phyloP scores from a whole-genome alignment of 805 yeast species.

The Ogataea parapolymorpha region DNA sequence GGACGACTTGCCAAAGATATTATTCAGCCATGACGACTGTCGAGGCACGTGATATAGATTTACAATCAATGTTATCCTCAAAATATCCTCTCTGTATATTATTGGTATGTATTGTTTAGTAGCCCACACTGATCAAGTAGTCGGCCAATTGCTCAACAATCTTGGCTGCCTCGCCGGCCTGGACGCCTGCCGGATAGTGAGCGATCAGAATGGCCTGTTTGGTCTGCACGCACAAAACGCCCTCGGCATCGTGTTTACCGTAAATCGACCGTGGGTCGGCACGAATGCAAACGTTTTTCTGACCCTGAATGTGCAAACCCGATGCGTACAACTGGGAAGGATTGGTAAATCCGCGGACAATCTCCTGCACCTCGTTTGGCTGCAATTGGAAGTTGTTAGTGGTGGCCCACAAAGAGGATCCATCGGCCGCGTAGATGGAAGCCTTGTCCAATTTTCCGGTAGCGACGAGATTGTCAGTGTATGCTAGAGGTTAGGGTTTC shows the following conservation, averaged over 20 bases:
- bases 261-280: constrained; percentile 93
- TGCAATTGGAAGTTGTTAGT: constrained; percentile 63
- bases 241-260: constrained; percentile 87
- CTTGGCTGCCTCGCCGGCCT: constrained; percentile 92
- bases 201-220: constrained; percentile 89
- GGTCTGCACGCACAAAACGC: constrained; percentile 88
- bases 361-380: constrained; percentile 65
- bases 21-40: constrained; percentile 7
- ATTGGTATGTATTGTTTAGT: constrained; percentile 38
- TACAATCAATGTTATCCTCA: neutral
- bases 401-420: constrained; percentile 93
- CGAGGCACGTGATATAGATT: too few relatives aligned
- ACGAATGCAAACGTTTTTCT: constrained; percentile 81
- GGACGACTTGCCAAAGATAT: constrained; percentile 39
- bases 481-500: constrained; percentile 50
- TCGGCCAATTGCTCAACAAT: constrained; percentile 96
- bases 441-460: constrained; percentile 91
- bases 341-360: constrained; percentile 78
- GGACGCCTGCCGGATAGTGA: constrained; percentile 90
- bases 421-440: constrained; percentile 89
- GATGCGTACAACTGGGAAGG: constrained; percentile 75
- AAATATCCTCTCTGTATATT: neutral
- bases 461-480: constrained; percentile 87
- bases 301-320: constrained; percentile 82
- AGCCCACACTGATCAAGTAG: constrained; percentile 83